These are phyloP conservation scores for Cutaneotrichosporon curvatum DNA, from an alignment of 1,284 basidiomycete genomes.

Conservation along the genomic window DNA sequence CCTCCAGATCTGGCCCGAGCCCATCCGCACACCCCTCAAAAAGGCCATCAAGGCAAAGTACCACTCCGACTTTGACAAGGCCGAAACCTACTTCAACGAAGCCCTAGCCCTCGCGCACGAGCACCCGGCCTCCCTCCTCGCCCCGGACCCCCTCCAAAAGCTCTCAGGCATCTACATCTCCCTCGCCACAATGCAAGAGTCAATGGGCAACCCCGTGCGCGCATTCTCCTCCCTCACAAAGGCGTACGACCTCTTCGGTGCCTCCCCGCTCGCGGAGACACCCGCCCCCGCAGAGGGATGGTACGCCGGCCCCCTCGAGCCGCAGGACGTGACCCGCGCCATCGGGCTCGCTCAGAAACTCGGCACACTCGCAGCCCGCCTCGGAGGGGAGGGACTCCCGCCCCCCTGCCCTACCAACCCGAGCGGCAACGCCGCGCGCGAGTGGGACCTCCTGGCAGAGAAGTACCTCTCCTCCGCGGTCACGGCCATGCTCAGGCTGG, in stretches of 20 bases:
- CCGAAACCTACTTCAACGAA: conserved; percentile 38
- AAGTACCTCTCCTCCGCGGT: conserved; percentile 32
- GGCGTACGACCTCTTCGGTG: conserved; percentile 31
- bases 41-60: conserved; percentile 40
- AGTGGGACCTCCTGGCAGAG: conserved; percentile 35
- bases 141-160: conserved; percentile 39
- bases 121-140: conserved; percentile 26
- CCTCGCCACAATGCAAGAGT: conserved; percentile 36
- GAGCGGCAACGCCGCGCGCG: background rate
- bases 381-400: conserved; percentile 8
- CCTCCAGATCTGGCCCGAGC: conserved; percentile 42
- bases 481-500: conserved; percentile 36
- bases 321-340: conserved; percentile 33
- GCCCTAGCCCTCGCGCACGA: conserved; percentile 29
- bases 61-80: conserved; percentile 33
- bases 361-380: conserved; percentile 18
- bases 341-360: conserved; percentile 38
- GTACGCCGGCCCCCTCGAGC: conserved; percentile 9
- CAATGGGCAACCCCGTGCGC: conserved; percentile 25
- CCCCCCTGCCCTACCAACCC: conserved; percentile 8
- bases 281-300: conserved; percentile 9
- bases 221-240: conserved; percentile 32
- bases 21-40: conserved; percentile 36
- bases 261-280: conserved; percentile 19
- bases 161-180: conserved; percentile 43